Evolutionary conservation across 2,329 filamentous ascomycete species (phyloP), one percentile per base, ranked within the genome.

Genomic region (Exophiala alcalophila): DNA sequence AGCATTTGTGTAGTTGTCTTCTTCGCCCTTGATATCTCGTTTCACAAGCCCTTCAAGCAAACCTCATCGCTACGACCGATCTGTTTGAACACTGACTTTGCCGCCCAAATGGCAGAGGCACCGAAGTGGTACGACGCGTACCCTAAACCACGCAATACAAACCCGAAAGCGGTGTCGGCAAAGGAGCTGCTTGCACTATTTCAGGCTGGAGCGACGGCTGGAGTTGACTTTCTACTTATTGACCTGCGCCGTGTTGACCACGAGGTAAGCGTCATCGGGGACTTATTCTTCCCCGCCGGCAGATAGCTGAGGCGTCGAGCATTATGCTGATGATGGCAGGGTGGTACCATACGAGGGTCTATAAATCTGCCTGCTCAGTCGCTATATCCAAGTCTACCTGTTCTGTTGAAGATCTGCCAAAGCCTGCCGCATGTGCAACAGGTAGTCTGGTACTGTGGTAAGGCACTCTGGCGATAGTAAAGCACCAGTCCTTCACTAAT

Each of bases 301-400:
- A 34, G 2, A 28, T 19, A 18, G 14, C 25, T 14, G 18, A 25
- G 14, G 16, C 18, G 18, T 9, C 29, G 20, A 39, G 18, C 4
- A 11, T 23, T 15, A 18, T 16, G 16, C 16, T 19, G 8, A 11
- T 15, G 3, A 19, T 11, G 15, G 14, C 46, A 77, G 76, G 81
- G 81, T 15, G 80, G 79, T 23, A 81, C 78, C 0, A 74, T 84
- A 42, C 63, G 64, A n/a, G 73, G 71, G 2, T 80, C 79, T 1
- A 66, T 84, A 16, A 69, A 68, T 42, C 58, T 68, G 1, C 65
- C 65, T 1, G 65, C 66, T 1, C 65, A 69, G 47, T 67, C 59
- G 42, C 52, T 70, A 2, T 67, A 65, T 35, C 59, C 57, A 4
- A 59, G 61, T 2, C 46, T 68, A 3, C 61, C 66, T 15, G 63